Evolutionary conservation across 371 early-diverging fungal genomes (phyloP), one percentile per base, ranked within the genome.

Genomic region (Mucor lusitanicus): DNA sequence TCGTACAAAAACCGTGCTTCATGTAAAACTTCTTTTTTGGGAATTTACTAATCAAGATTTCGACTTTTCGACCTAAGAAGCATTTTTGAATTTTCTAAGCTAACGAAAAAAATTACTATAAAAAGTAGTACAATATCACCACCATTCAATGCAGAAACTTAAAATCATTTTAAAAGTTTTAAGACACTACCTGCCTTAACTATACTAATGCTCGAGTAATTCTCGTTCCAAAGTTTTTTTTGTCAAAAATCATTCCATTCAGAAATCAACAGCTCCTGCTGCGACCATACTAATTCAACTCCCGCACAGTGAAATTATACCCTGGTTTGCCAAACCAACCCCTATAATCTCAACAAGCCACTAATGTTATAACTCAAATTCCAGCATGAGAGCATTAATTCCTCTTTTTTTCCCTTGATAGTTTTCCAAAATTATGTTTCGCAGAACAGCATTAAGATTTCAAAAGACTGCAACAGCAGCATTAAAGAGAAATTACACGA

Each of bases 311-410:
- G 37, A 13, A 40, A 35, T 12, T 35, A 40, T 40, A 40, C 40
- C 40, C 40, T 40, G 40, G 40, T 40, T 17, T 40, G 40, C 40
- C 40, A 40, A 39, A 40, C 17, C 40, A 17, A 40, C 40, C 40
- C 40, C 40, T 40, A 40, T 40, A 40, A 17, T 40, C 40, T 40
- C 40, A 53, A 53, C 44, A 70, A 70, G 70, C 70, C 70, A 70
- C 70, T 65, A 7, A 12, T 48, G 54, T 59, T 59, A 37, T 57
- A 15, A 9, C 37, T 23, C 13, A 25, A 27, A 28, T 35, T 32
- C 35, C 42, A 67, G 61, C 62, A 68, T 66, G 54, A 60, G 54
- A 15, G 33, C 39, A 32, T 46, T 59, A 44, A 27, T 37, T 48
- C 25, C 44, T 33, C 35, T 40, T 50, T 19, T 56, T 56, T 55